Conservation (phyloP, 2,329 filamentous ascomycete genomes). For the Phialocephala subalpina region DNA sequence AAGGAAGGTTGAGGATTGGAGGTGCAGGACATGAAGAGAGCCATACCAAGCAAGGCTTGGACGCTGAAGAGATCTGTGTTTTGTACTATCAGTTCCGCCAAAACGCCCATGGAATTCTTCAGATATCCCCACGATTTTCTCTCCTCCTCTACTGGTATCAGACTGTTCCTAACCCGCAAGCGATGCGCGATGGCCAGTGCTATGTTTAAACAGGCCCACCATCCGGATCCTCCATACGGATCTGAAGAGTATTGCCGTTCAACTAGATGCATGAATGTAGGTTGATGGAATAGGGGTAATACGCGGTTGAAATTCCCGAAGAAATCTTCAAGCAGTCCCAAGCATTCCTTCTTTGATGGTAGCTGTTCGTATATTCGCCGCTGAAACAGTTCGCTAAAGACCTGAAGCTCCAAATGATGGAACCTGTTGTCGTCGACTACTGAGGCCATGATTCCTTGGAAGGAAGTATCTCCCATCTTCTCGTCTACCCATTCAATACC, state of each 20-base stretch:
- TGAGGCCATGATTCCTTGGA: too few relatives aligned
- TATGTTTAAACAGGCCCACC: conserved; percentile 41
- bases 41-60: conserved; percentile 41
- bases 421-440: neutral
- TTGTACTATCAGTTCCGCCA: conserved; percentile 26
- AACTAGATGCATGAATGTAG: conserved; percentile 25
- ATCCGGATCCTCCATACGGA: conserved; percentile 26
- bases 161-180: conserved; percentile 22
- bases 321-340: conserved; percentile 26
- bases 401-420: neutral
- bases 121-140: conserved; percentile 32
- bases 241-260: conserved; percentile 17
- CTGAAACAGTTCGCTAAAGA: neutral
- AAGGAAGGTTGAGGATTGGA: conserved; percentile 33
- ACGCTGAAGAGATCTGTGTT: conserved; percentile 27
- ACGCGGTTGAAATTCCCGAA: conserved; percentile 29
- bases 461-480: too few relatives aligned
- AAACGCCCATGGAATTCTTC: conserved; percentile 31
- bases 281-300: conserved; percentile 34
- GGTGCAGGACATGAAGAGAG: conserved; percentile 36
- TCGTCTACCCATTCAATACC: too few relatives aligned
- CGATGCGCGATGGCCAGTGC: conserved; percentile 35
- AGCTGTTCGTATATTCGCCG: conserved; percentile 26
- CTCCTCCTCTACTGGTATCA: conserved; percentile 17
- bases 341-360: conserved; percentile 23